A percentile compares a stretch with the other conserved stretches of the same genome.
Evolutionary conservation across 2,329 filamentous ascomycete species (phyloP).

Genomic region (Scopulariopsis brevicaulis): DNA sequence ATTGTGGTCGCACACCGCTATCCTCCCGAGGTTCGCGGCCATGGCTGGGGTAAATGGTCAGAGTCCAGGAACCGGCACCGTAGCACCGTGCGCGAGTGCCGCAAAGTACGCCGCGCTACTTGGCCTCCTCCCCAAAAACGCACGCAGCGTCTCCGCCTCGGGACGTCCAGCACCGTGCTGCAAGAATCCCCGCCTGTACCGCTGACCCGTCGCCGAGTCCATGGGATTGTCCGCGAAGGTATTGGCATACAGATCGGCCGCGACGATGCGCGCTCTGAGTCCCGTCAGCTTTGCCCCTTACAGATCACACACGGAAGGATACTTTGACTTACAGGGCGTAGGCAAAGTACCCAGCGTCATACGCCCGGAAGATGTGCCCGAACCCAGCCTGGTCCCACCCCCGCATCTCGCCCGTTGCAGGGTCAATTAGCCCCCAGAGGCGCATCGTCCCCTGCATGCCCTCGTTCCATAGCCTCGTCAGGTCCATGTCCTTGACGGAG

Average conservation of each 20-base stretch:
- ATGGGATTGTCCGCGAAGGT: conserved; percentile 2
- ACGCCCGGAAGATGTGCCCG: conserved; percentile 5
- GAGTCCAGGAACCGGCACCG: background rate
- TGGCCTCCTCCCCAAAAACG: conserved; percentile 3
- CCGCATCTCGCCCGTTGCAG: background rate
- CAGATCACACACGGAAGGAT: background rate
- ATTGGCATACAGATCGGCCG: background rate
- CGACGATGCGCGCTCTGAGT: background rate
- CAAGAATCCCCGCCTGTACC: conserved; percentile 1
- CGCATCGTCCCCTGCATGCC: background rate
- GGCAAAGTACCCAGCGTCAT: conserved; percentile 6
- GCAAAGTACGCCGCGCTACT: background rate
- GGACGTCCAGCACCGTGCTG: conserved; percentile 1
- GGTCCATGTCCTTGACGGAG: background rate
- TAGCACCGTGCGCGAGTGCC: background rate
- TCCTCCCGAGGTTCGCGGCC: background rate
- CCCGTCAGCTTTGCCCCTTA: background rate
- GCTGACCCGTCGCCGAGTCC: background rate
- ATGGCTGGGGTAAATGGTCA: background rate
- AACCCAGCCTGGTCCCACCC: conserved; percentile 1
- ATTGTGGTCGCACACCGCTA: background rate
- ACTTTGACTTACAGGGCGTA: conserved; percentile 4
- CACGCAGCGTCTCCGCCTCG: background rate
- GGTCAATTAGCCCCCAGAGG: background rate
- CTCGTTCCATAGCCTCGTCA: conserved; percentile 4